Base-by-base conservation (phyloP, 345 rosid species). In the Crucihimalaya himalaica region DNA sequence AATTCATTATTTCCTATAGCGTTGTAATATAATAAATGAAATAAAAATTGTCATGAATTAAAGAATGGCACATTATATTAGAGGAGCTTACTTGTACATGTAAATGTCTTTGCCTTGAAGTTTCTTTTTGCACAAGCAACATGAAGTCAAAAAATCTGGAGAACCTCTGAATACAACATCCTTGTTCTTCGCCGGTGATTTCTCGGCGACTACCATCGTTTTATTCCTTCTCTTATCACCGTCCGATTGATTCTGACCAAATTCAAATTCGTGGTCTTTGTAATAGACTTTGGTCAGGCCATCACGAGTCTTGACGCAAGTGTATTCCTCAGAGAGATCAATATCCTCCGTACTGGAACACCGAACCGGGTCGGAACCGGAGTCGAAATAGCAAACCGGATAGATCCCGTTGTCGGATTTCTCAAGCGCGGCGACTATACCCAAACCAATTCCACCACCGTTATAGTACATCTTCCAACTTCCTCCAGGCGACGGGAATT, bases 81-180 rank as follows among this genome's bases (percentile, higher is more conserved):
- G 27, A 63, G 14, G 39, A 78, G n/a, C 45, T 55, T 81, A 93
- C 93, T 90, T 89, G 88, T 93, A 93, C 86, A 93, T 93, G 86
- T 84, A 93, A 32, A 89, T 86, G 76, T 89, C 92, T 80, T 75
- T 78, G 77, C 91, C 97, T 5, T 80, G 76, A 40, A 93, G 96
- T 48, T 84, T 81, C 84, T 89, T 93, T 55, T 68, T 70, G 68
- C 98, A 90, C 72, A 83, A 72, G 66, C 86, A 74, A 66, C 97
- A 93, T 5, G 78, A 80, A 70, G 76, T 86, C 61, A 90, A 84
- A 70, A 86, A 89, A 53, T 15, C 52, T 0, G 85, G 87, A 52
- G 83, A 88, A 54, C 8, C 67, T 1, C 66, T 13, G 14, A 55
- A 3, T 2, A 19, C 79, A 2, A 19, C 79, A 2, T 63, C 79